Conservation (phyloP, 768 basidiomycete genomes). For the Termitomyces sp. region DNA sequence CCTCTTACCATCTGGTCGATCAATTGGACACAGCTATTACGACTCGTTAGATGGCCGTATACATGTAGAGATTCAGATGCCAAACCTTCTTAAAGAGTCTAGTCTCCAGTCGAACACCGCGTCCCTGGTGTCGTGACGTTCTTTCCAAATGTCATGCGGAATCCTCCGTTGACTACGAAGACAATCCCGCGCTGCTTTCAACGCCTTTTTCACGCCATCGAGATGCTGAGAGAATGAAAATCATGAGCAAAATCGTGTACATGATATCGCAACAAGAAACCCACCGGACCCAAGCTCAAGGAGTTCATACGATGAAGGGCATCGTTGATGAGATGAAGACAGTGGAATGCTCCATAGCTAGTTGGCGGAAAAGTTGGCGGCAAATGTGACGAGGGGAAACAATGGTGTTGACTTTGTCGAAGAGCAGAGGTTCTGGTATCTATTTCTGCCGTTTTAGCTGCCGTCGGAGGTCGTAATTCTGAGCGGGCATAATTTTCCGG, state of each 20-base stretch:
- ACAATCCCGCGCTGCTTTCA: background rate
- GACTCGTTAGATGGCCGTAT: background rate
- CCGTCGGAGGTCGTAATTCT: background rate
- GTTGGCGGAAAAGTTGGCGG: background rate
- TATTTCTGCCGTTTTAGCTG: background rate
- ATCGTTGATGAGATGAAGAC: background rate
- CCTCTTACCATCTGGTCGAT: background rate
- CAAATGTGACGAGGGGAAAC: background rate
- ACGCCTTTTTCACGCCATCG: background rate
- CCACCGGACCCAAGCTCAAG: background rate
- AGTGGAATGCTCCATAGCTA: background rate
- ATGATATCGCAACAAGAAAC: background rate
- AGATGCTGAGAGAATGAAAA: background rate
- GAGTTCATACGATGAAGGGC: background rate
- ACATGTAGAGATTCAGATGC: background rate
- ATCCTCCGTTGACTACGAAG: background rate
- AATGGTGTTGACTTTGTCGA: background rate
- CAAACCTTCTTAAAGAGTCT: background rate
- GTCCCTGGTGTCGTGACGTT: constrained; percentile 1
- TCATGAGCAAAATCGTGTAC: background rate
- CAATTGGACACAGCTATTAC: background rate
- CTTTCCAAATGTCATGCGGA: background rate
- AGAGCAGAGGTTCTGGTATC: background rate
- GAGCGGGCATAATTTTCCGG: background rate
- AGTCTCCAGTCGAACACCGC: background rate